Evolutionary conservation across 2,329 filamentous ascomycete genomes (phyloP).

Genomic region (Cryphonectria naterciae): DNA sequence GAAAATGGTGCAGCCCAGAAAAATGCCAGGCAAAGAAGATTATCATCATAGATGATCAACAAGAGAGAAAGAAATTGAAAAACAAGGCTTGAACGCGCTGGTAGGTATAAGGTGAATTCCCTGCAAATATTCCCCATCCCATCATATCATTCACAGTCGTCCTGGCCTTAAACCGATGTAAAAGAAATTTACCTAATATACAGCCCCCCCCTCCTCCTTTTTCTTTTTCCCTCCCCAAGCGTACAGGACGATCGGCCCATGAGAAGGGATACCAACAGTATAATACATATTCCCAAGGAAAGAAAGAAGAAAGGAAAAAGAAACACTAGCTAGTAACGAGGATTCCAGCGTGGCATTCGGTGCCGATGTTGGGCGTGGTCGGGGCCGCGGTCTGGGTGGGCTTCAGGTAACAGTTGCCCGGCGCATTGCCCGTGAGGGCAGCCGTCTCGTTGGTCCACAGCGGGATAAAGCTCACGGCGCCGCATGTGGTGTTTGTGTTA

Average conservation of each 20-base stretch:
- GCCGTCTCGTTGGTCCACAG: conserved; percentile 45
- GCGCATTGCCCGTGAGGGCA: conserved; percentile 41
- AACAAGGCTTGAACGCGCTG: background rate
- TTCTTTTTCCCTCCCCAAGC: too few relatives aligned
- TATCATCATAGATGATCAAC: background rate
- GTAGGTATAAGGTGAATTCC: background rate
- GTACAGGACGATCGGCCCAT: background rate
- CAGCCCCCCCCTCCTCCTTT: too few relatives aligned
- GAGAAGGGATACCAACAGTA: background rate
- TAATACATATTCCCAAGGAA: background rate
- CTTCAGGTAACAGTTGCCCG: conserved; percentile 53
- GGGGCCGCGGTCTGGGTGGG: conserved; percentile 39
- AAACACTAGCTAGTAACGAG: conserved; percentile 14
- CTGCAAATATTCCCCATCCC: background rate
- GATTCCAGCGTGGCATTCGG: conserved; percentile 43
- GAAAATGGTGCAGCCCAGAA: background rate
- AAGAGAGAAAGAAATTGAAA: background rate
- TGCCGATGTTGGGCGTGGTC: conserved; percentile 39
- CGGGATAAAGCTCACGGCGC: conserved; percentile 47
- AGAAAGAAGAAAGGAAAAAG: background rate
- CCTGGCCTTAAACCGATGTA: background rate
- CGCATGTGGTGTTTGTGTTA: conserved; percentile 42
- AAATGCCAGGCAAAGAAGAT: background rate
- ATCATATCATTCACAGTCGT: background rate
- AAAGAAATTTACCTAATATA: background rate